phyloP scores from a whole-genome alignment of 2,329 filamentous ascomycete genomes.

The Pseudocercospora fijiensis region DNA sequence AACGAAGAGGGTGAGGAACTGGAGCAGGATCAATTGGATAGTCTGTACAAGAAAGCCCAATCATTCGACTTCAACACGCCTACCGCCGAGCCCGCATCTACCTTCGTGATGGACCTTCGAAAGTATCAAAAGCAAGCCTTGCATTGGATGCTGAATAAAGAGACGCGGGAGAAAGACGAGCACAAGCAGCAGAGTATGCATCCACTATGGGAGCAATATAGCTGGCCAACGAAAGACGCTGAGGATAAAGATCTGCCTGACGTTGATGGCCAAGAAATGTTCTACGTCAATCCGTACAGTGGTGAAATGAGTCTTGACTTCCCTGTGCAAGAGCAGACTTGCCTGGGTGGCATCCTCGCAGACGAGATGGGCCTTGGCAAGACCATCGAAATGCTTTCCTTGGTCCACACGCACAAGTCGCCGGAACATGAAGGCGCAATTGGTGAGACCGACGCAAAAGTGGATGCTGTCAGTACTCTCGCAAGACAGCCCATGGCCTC shows the following conservation, averaged over 20 bases:
- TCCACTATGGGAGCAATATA: conserved; percentile 94
- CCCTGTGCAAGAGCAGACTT: conserved; percentile 90
- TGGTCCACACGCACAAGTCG: conserved; percentile 80
- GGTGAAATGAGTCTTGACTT: conserved; percentile 91
- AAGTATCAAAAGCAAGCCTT: conserved; percentile 95
- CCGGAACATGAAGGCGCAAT: conserved; percentile 35
- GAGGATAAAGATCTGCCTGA: conserved; percentile 73
- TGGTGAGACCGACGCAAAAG: conserved; percentile 28
- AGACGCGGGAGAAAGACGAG: conserved; percentile 71
- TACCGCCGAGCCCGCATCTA: conserved; percentile 76
- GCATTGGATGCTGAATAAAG: conserved; percentile 94
- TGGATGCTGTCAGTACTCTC: conserved; percentile 58
- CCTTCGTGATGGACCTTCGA: conserved; percentile 78
- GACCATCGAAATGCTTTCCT: conserved; percentile 95
- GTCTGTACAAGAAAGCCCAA: conserved; percentile 91
- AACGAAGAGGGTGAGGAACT: conserved; percentile 83
- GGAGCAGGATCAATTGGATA: conserved; percentile 92
- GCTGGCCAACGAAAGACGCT: conserved; percentile 82
- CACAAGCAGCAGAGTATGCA: conserved; percentile 81
- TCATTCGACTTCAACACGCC: conserved; percentile 94
- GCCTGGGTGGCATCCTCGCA: conserved; percentile 85
- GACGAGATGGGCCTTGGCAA: conserved; percentile 98
- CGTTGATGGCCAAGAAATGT: conserved; percentile 66
- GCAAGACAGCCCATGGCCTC: conserved; percentile 61
- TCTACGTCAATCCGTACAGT: conserved; percentile 97